Conservation (phyloP, 2,329 filamentous ascomycete genomes). For the Tolypocladium endophyticum region DNA sequence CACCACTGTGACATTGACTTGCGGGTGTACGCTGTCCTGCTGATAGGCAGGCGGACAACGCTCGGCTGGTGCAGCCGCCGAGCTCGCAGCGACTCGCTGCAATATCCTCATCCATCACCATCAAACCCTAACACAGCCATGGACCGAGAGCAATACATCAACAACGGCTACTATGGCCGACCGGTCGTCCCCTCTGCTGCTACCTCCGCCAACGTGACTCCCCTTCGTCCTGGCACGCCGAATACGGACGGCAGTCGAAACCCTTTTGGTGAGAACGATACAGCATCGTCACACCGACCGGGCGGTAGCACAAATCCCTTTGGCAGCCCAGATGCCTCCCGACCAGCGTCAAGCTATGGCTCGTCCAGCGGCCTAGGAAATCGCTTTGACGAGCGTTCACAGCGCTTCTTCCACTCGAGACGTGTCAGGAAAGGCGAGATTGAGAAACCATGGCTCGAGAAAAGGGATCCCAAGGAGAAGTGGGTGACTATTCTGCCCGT, state of each 20-base stretch:
- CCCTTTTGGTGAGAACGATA: constrained; percentile 30
- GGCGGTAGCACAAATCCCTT: constrained; percentile 31
- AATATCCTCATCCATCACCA: neutral
- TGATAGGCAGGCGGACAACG: neutral
- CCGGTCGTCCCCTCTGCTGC: constrained; percentile 19
- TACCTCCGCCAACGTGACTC: constrained; percentile 27
- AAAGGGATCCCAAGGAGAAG: constrained; percentile 68
- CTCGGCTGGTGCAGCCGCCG: neutral
- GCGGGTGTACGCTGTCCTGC: neutral
- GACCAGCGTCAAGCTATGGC: constrained; percentile 36
- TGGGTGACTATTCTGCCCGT: constrained; percentile 77
- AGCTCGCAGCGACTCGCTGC: neutral
- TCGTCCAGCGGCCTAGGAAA: constrained; percentile 29
- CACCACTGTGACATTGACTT: neutral
- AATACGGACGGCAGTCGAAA: constrained; percentile 28
- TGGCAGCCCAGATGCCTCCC: constrained; percentile 31
- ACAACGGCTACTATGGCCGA: constrained; percentile 15
- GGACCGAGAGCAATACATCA: constrained; percentile 14
- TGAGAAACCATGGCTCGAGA: constrained; percentile 68
- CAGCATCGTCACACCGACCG: constrained; percentile 21
- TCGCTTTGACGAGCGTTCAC: constrained; percentile 25
- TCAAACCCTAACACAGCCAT: constrained; percentile 6
- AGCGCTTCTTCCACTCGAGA: constrained; percentile 63
- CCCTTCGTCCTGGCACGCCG: constrained; percentile 30
- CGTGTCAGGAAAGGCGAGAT: constrained; percentile 61